Base-by-base conservation (phyloP, 441 rosid species). In the Populus hybrid region DNA sequence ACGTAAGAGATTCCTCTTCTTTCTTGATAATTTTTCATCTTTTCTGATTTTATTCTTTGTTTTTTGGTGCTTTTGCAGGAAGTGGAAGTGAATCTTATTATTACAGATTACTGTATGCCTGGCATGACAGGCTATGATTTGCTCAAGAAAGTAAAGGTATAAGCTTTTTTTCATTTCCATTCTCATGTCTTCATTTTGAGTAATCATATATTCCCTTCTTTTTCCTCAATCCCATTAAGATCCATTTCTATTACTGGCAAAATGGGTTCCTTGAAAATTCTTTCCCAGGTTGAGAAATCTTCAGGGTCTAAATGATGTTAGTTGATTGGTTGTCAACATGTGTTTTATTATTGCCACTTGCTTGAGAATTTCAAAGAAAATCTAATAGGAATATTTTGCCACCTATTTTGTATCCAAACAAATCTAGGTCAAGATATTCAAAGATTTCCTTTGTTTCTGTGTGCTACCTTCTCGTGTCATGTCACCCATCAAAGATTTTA, bases 71-170 rank as follows among this genome's bases (percentile, higher is more conserved):
- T 67, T 21, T 74, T 38, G n/a, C 87, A 92, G 94, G 90, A 87
- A 59, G 81, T 87, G 36, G 84, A 82, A 68, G 91, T 93, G 35
- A 89, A 88, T 86, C 83, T 93, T 81, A 87, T 93, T 56, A 90
- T 93, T 65, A 91, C 98, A 64, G 98, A 93, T 86, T 93, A 93
- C 74, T 90, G 92, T 75, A 93, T 93, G 97, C 97, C 97, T 29
- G 97, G 93, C 73, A 91, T 93, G 93, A 91, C 94, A 7, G 97
- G 97, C 76, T 90, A 91, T 85, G 97, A 93, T 84, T 90, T 93
- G 40, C 89, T 93, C 6, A 90, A 82, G 87, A 93, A 82, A 88
- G 79, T 94, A 78, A 94, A 94, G 84, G 88, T 93, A 64, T 88
- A 9, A 64, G 84, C 71, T 63, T 61, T 76, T n/a, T 79, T 76